Evolutionary conservation across 345 rosid species (phyloP), one percentile per base, ranked within the genome.

Genomic region (Excoecaria cochinchinensis): DNA sequence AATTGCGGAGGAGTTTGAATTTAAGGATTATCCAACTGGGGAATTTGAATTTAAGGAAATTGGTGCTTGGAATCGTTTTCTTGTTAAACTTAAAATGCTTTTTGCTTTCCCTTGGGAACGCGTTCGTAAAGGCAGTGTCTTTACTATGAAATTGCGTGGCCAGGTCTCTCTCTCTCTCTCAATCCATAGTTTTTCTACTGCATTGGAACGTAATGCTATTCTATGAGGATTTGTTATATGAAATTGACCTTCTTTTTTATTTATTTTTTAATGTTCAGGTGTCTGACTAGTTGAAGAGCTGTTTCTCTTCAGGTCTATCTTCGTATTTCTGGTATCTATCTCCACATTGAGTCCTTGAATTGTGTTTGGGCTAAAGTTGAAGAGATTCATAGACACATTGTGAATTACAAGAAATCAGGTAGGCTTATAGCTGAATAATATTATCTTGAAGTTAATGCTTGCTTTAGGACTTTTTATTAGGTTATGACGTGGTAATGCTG

Each of bases 311-410:
- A 73, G 95, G 89, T 50, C 85, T 95, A 47, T 92, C 94, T 47
- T 80, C 97, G 99, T 69, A 83, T 95, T 76, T 86, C 89, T 31
- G 99, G 97, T 77, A 69, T 90, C 40, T 95, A 95, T 84, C 97
- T 95, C 76, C 94, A 95, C 60, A 89, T 92, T 76, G 97, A 95
- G 59, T 78, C 94, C 55, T 79, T 95, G 78, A 83, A 85, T 68
- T 95, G 99, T 68, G 99, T 97, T 0, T 95, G 99, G 99, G 99
- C 88, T 38, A 95, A 92, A 76, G 97, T 90, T 62, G 97, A 95
- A 81, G 97, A 95, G 84, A 90, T 95, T 70, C 89, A 91, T 39
- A 87, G 97, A 75, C 95, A 92, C 74, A 85, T 95, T 61, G 56
- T 91, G 71, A 82, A 91, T 84, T 95, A 91, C 86, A 95, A 95